Evolutionary conservation across 1,284 basidiomycete genomes (phyloP).

Genomic region (Trichosporon sp.): DNA sequence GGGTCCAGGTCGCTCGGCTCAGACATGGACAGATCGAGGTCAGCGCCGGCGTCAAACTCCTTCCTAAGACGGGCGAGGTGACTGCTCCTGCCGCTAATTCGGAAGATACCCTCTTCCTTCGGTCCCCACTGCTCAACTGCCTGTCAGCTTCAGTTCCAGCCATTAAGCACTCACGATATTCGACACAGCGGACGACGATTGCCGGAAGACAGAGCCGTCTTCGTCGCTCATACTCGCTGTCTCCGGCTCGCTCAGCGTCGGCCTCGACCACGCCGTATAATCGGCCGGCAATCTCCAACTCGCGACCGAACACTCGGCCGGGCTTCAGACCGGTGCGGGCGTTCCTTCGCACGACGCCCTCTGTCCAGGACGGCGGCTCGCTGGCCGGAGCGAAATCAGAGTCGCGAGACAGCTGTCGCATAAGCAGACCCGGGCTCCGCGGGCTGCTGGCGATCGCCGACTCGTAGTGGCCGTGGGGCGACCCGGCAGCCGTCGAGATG

Average conservation of each 20-base stretch:
- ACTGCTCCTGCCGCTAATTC: conserved; percentile 47
- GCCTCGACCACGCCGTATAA: conserved; percentile 32
- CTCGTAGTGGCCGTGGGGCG: not conserved
- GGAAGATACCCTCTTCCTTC: conserved; percentile 49
- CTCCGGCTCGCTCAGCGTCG: conserved; percentile 15
- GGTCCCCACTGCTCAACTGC: conserved; percentile 46
- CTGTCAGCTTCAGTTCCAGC: not conserved
- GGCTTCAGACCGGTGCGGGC: conserved; percentile 8
- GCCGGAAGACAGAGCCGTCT: conserved; percentile 42
- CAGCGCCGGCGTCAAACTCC: conserved; percentile 82
- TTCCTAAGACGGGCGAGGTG: conserved; percentile 67
- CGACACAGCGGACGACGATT: conserved; percentile 42
- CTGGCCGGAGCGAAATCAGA: conserved; percentile 10
- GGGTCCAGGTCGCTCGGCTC: conserved; percentile 79
- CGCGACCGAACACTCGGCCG: conserved; percentile 38
- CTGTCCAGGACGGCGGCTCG: conserved; percentile 26
- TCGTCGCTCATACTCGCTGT: conserved; percentile 25
- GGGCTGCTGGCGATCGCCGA: conserved; percentile 8
- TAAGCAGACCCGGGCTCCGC: conserved; percentile 11
- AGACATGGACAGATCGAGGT: conserved; percentile 69
- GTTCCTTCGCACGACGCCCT: conserved; percentile 25
- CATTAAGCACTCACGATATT: conserved; percentile 38
- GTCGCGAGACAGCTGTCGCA: conserved; percentile 23
- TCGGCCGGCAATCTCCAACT: conserved; percentile 31
- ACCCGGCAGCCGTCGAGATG: conserved; percentile 19